phyloP scores from a whole-genome alignment of 2,329 filamentous ascomycete genomes.

The Nigrospora osmanthi region DNA sequence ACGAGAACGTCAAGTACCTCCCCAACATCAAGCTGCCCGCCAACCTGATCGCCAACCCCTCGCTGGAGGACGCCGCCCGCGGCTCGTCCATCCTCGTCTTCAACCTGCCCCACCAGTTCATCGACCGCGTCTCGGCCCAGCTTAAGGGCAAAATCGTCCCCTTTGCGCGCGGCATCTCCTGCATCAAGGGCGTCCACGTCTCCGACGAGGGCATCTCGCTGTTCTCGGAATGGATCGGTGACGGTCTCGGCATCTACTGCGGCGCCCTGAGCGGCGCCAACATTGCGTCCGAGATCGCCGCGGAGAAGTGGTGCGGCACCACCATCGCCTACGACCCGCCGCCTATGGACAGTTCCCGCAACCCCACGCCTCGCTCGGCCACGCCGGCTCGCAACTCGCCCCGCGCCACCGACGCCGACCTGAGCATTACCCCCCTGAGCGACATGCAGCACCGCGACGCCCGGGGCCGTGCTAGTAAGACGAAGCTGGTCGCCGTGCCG shows the following conservation, averaged over 20 bases:
- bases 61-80: slow-evolving; percentile 70
- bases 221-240: slow-evolving; percentile 92
- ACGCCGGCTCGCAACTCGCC: slow-evolving; percentile 43
- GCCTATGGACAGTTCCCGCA: slow-evolving; percentile 69
- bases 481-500: slow-evolving; percentile 68
- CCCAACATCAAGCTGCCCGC: slow-evolving; percentile 75
- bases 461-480: slow-evolving; percentile 57
- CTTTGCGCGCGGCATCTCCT: slow-evolving; percentile 88
- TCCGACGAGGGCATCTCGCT: slow-evolving; percentile 77
- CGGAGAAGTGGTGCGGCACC: slow-evolving; percentile 95
- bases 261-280: slow-evolving; percentile 94
- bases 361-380: slow-evolving; percentile 45
- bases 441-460: slow-evolving; percentile 61
- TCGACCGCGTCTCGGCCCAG: slow-evolving; percentile 75
- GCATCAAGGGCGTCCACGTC: slow-evolving; percentile 96
- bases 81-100: slow-evolving; percentile 87
- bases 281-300: slow-evolving; percentile 89
- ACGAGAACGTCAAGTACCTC: slow-evolving; percentile 98
- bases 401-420: slow-evolving; percentile 36
- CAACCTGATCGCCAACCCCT: slow-evolving; percentile 81
- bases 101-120: slow-evolving; percentile 96
- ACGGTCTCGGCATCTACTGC: slow-evolving; percentile 89
- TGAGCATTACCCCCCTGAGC: slow-evolving; percentile 42
- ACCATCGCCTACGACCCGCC: slow-evolving; percentile 96
- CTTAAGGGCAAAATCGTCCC: slow-evolving; percentile 84